Conservation (phyloP, 306 rosid genomes). For the Acacia melanoxylon region DNA sequence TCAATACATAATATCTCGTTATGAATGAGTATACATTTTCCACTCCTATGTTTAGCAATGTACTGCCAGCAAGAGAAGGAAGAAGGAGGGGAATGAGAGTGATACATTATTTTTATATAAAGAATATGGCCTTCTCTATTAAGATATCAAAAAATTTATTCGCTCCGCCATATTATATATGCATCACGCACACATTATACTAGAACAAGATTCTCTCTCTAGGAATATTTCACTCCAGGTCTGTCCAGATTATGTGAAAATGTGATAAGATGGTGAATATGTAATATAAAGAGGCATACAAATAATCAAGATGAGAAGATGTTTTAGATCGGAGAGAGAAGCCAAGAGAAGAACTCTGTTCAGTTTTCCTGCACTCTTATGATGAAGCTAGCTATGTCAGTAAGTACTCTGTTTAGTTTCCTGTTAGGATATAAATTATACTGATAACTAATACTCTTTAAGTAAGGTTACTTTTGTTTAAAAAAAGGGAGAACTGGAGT, state of each 20-base stretch:
- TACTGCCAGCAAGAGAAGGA: not conserved
- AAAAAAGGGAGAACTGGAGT: not conserved
- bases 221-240: not conserved
- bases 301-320: no score
- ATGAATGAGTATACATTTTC: slow-evolving; percentile 18
- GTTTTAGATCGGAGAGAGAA: not conserved
- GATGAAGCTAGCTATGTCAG: slow-evolving; percentile 59
- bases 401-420: slow-evolving; percentile 15
- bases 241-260: not conserved
- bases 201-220: not conserved
- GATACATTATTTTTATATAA: not conserved
- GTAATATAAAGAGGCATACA: no score
- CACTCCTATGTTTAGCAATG: not conserved
- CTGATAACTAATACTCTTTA: not conserved
- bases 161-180: not conserved
- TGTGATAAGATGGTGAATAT: no score
- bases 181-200: not conserved
- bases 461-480: not conserved
- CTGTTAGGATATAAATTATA: slow-evolving; percentile 7
- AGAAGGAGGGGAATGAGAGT: not conserved
- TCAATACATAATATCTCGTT: slow-evolving; percentile 56
- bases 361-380: slow-evolving; percentile 61
- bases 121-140: not conserved
- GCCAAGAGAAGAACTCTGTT: not conserved
- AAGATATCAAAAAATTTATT: not conserved